Percentiles rank a stretch among this genome's conserved stretches.
phyloP scores from a whole-genome alignment of 306 rosid species.

The Quillaja saponaria region DNA sequence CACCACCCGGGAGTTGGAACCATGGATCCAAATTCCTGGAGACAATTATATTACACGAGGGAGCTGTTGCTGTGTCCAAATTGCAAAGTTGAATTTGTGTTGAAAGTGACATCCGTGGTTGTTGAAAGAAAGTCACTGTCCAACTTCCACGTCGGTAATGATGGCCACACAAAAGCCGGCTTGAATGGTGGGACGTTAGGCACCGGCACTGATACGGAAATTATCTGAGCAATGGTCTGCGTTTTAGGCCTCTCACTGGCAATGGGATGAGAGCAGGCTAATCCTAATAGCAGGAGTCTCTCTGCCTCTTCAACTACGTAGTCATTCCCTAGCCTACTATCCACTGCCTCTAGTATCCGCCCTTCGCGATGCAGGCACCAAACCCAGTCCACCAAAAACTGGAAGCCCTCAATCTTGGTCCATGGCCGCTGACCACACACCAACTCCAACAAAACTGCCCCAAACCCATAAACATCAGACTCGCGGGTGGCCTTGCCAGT shows the following conservation, averaged over 20 bases:
- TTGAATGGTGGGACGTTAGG: slow-evolving; percentile 63
- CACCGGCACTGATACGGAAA: slow-evolving; percentile 55
- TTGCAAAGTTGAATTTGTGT: slow-evolving; percentile 25
- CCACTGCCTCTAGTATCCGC: slow-evolving; percentile 53
- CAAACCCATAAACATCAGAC: slow-evolving; percentile 64
- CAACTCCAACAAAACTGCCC: slow-evolving; percentile 66
- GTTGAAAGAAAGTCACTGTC: slow-evolving; percentile 28
- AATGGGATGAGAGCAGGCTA: slow-evolving; percentile 71
- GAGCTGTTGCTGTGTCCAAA: slow-evolving; percentile 30
- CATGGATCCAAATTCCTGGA: neutral
- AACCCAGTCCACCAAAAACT: slow-evolving; percentile 70
- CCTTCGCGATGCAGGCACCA: slow-evolving; percentile 66
- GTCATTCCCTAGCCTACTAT: slow-evolving; percentile 44
- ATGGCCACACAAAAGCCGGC: slow-evolving; percentile 78
- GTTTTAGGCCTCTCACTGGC: slow-evolving; percentile 63
- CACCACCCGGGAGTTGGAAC: neutral
- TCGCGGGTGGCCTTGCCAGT: slow-evolving; percentile 69
- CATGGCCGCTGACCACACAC: slow-evolving; percentile 73
- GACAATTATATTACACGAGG: slow-evolving; percentile 3
- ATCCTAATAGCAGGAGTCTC: slow-evolving; percentile 59
- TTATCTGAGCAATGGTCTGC: slow-evolving; percentile 57
- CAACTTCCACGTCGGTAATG: slow-evolving; percentile 34
- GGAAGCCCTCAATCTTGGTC: slow-evolving; percentile 51
- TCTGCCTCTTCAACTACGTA: slow-evolving; percentile 57
- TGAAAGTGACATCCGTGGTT: slow-evolving; percentile 28